Percentiles rank a stretch among this genome's conserved stretches.
phyloP scores from a whole-genome alignment of 331 rosid species.

The Pyrus hybrid region DNA sequence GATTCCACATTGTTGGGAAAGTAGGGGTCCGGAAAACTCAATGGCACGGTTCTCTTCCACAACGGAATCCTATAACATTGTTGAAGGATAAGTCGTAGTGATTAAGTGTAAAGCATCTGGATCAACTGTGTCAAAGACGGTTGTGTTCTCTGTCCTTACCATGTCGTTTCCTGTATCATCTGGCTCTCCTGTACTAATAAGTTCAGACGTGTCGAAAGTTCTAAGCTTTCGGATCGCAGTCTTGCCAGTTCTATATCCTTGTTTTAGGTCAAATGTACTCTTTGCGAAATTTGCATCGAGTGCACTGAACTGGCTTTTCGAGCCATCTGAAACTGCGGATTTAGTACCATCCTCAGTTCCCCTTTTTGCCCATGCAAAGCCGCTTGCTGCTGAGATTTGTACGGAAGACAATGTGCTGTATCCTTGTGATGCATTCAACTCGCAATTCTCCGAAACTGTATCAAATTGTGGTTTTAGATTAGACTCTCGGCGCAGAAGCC shows the following conservation, averaged over 20 bases:
- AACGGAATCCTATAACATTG: slow-evolving; percentile 24
- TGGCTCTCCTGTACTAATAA: neutral
- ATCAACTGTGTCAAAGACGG: neutral
- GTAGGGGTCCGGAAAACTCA: slow-evolving; percentile 46
- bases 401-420: slow-evolving; percentile 32
- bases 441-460: slow-evolving; percentile 48
- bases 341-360: slow-evolving; percentile 43
- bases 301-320: slow-evolving; percentile 78
- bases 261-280: slow-evolving; percentile 32
- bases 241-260: slow-evolving; percentile 18
- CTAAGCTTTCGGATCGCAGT: slow-evolving; percentile 15
- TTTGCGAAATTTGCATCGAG: slow-evolving; percentile 74
- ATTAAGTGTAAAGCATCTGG: neutral
- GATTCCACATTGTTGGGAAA: slow-evolving; percentile 22
- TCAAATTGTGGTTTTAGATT: slow-evolving; percentile 28
- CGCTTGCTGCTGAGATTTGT: slow-evolving; percentile 45
- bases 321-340: slow-evolving; percentile 78
- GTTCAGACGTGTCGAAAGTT: slow-evolving; percentile 46
- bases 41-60: slow-evolving; percentile 16
- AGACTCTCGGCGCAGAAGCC: slow-evolving; percentile 24
- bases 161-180: slow-evolving; percentile 8
- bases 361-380: slow-evolving; percentile 65
- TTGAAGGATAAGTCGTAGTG: neutral
- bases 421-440: slow-evolving; percentile 22
- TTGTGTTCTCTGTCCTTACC: slow-evolving; percentile 17